phyloP scores from a whole-genome alignment of 352 stramenopile species.

The Peronospora destructor region DNA sequence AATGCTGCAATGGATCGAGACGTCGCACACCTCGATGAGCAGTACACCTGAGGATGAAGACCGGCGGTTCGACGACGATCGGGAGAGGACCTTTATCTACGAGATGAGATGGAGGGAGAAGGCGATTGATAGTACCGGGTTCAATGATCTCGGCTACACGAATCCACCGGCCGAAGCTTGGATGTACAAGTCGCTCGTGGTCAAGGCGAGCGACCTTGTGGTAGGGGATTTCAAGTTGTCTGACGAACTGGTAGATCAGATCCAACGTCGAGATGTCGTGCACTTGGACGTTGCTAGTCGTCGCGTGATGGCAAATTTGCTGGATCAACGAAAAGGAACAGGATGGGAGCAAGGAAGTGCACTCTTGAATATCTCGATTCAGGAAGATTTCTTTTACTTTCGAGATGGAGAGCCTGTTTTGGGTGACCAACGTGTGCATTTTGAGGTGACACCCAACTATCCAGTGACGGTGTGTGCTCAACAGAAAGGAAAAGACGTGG shows the following conservation, averaged over 20 bases:
- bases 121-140: slow-evolving; percentile 43
- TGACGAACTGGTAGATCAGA: slow-evolving; percentile 59
- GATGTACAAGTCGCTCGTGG: slow-evolving; percentile 27
- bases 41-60: slow-evolving; percentile 42
- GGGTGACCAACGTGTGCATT: slow-evolving; percentile 59
- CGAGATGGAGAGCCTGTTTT: slow-evolving; percentile 26
- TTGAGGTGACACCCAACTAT: slow-evolving; percentile 56
- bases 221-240: slow-evolving; percentile 56
- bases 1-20: slow-evolving; percentile 83
- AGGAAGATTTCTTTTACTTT: slow-evolving; percentile 57
- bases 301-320: slow-evolving; percentile 47
- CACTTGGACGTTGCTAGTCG: slow-evolving; percentile 34
- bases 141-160: slow-evolving; percentile 54
- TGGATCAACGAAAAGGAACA: slow-evolving; percentile 43
- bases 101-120: slow-evolving; percentile 53
- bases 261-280: slow-evolving; percentile 50
- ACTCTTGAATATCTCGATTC: slow-evolving; percentile 41
- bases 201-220: slow-evolving; percentile 38
- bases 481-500: slow-evolving; percentile 23
- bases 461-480: slow-evolving; percentile 58
- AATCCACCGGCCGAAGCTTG: slow-evolving; percentile 61
- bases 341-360: slow-evolving; percentile 36
- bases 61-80: slow-evolving; percentile 37
- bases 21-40: slow-evolving; percentile 46
- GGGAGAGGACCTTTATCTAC: slow-evolving; percentile 68